A percentile compares a stretch with the other conserved stretches of the same genome.
phyloP scores from a whole-genome alignment of 208 protist species.

The Acanthamoeba quina region DNA sequence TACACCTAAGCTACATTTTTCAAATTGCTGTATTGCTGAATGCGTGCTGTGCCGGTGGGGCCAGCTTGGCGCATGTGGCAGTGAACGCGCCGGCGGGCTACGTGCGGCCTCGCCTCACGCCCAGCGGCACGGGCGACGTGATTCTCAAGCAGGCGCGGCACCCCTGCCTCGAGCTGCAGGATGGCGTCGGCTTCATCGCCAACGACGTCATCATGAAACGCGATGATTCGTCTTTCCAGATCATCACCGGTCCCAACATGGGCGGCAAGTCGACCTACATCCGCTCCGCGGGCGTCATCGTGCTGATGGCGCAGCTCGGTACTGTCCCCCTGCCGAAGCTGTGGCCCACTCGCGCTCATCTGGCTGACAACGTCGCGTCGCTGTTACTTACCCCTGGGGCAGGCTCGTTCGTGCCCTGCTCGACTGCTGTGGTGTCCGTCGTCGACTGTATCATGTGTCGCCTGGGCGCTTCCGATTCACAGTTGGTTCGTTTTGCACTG shows the following conservation, averaged over 20 bases:
- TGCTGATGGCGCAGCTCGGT: constrained; percentile 69
- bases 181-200: constrained; percentile 23
- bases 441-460: constrained; percentile 96
- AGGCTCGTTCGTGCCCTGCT: constrained; percentile 84
- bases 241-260: constrained; percentile 96
- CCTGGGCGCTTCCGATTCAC: constrained; percentile 98
- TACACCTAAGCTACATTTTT: constrained; percentile 77
- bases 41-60: not conserved
- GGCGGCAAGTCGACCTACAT: constrained; percentile 98
- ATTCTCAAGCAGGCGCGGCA: constrained; percentile 86
- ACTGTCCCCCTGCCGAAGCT: constrained; percentile 83
- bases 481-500: constrained; percentile 79
- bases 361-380: constrained; percentile 96
- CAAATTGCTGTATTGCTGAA: not conserved
- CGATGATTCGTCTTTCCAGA: constrained; percentile 80
- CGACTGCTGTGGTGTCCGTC: constrained; percentile 89
- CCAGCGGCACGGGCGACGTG: constrained; percentile 42
- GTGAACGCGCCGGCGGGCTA: constrained; percentile 1
- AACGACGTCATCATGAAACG: constrained; percentile 73
- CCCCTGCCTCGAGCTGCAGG: constrained; percentile 85
- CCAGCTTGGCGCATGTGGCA: constrained; percentile 17
- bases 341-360: constrained; percentile 75
- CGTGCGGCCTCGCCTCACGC: constrained; percentile 42
- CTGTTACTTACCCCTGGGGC: constrained; percentile 99
- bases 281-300: constrained; percentile 49